A percentile compares a stretch with the other conserved stretches of the same genome.
Conservation (phyloP, 2,329 filamentous ascomycete species). For the Arachnomyces sp. region DNA sequence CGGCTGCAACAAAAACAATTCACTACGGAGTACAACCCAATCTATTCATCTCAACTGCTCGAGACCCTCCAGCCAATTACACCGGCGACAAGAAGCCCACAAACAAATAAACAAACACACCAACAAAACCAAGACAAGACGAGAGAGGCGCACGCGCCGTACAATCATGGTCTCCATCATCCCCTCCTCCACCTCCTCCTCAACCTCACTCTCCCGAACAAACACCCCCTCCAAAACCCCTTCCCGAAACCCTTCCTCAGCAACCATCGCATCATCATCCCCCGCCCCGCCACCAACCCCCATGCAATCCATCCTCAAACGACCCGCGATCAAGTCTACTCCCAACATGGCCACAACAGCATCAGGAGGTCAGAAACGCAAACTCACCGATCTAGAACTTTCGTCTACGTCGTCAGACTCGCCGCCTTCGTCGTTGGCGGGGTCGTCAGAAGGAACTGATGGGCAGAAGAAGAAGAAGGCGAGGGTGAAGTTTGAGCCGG, state of each 20-base stretch:
- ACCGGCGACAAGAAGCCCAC: too few species aligned
- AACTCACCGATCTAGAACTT: constrained; percentile 28
- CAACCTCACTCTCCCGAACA: background rate
- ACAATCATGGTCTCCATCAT: constrained; percentile 29
- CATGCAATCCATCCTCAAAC: constrained; percentile 29
- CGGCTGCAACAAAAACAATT: too few species aligned
- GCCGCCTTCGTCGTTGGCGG: constrained; percentile 7
- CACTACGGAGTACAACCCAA: too few species aligned
- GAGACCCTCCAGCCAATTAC: too few species aligned
- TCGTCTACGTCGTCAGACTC: constrained; percentile 14
- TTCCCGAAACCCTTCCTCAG: background rate
- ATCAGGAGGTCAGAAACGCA: constrained; percentile 28
- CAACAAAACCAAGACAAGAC: background rate
- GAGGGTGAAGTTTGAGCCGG: constrained; percentile 36
- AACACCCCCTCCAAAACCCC: background rate
- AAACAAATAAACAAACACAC: too few species aligned
- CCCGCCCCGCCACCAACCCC: constrained; percentile 19
- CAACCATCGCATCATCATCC: background rate
- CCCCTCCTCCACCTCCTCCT: constrained; percentile 15
- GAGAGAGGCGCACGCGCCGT: background rate
- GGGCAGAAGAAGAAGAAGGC: constrained; percentile 29
- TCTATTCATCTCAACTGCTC: too few species aligned
- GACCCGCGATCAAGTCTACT: constrained; percentile 16
- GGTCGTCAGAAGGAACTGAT: constrained; percentile 21
- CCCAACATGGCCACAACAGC: constrained; percentile 10